phyloP scores from a whole-genome alignment of 2,329 filamentous ascomycete genomes.

The Sphaerulina musiva region DNA sequence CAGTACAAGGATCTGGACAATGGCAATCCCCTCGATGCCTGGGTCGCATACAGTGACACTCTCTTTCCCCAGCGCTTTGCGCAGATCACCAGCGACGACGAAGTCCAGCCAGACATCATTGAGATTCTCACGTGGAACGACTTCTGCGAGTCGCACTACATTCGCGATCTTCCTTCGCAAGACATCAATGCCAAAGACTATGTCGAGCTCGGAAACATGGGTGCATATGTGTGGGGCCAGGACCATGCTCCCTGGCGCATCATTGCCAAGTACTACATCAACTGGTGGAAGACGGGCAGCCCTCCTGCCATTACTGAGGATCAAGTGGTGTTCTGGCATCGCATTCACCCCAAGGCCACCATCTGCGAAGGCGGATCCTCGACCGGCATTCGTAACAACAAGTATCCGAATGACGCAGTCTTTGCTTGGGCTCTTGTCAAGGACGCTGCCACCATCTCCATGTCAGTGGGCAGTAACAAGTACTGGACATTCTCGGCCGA shows the following conservation, averaged over 20 bases:
- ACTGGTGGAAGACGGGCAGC: constrained; percentile 34
- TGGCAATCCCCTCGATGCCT: constrained; percentile 32
- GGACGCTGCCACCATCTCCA: constrained; percentile 29
- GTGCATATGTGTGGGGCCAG: constrained; percentile 34
- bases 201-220: constrained; percentile 31
- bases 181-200: constrained; percentile 28
- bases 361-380: constrained; percentile 31
- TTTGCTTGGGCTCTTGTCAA: constrained; percentile 36
- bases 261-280: constrained; percentile 36
- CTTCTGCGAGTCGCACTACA: constrained; percentile 37
- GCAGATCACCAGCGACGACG: constrained; percentile 23
- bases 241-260: constrained; percentile 36
- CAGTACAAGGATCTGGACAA: constrained; percentile 37
- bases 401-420: constrained; percentile 33
- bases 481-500: constrained; percentile 33
- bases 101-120: constrained; percentile 36
- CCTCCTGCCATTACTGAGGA: constrained; percentile 32
- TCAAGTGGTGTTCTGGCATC: constrained; percentile 38
- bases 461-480: constrained; percentile 33
- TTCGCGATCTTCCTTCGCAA: constrained; percentile 34
- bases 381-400: constrained; percentile 31
- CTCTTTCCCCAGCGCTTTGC: constrained; percentile 33
- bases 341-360: constrained; percentile 34
- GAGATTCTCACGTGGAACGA: constrained; percentile 38
- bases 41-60: constrained; percentile 36